These are phyloP conservation scores for Linnemannia zychae DNA, from an alignment of 192 early-diverging fungal genomes.

Conservation along the genomic window DNA sequence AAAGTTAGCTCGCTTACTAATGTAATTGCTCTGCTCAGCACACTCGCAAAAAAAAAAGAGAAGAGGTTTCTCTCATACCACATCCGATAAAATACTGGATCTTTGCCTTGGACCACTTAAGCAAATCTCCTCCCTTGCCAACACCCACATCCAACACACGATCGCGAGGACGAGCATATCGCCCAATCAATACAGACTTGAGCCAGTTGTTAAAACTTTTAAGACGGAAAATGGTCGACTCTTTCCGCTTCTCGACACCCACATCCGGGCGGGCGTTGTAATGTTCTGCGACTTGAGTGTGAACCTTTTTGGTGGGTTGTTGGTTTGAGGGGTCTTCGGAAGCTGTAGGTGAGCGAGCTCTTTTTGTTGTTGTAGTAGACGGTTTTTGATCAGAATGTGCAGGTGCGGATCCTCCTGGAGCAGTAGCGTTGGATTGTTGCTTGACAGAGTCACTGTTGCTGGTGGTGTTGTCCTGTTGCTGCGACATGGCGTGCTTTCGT, in stretches of 20 bases:
- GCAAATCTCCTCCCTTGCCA: slow-evolving; percentile 94
- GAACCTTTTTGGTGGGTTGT: slow-evolving; percentile 36
- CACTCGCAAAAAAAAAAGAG: neutral
- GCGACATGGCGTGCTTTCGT: slow-evolving; percentile 8
- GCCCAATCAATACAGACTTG: slow-evolving; percentile 88
- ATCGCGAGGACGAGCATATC: slow-evolving; percentile 63
- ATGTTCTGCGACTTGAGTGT: slow-evolving; percentile 74
- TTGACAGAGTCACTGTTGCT: neutral
- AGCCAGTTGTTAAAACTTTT: slow-evolving; percentile 98
- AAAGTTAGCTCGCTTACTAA: neutral
- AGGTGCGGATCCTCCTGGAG: neutral
- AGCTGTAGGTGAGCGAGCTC: slow-evolving; percentile 27
- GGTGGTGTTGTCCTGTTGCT: slow-evolving; percentile 13
- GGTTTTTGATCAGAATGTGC: neutral
- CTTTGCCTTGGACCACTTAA: slow-evolving; percentile 80
- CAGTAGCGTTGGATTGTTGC: neutral
- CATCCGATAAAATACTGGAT: slow-evolving; percentile 85
- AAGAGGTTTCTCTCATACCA: slow-evolving; percentile 58
- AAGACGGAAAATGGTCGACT: slow-evolving; percentile 88
- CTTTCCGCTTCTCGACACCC: slow-evolving; percentile 77
- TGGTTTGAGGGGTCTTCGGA: neutral
- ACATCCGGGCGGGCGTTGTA: slow-evolving; percentile 91
- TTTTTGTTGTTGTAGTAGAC: slow-evolving; percentile 1
- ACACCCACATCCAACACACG: slow-evolving; percentile 92
- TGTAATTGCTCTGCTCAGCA: neutral